A percentile compares a stretch with the other conserved stretches of the same genome.
Evolutionary conservation across 176 grass and related monocot genomes (phyloP).

Genomic region (Dactylis glomerata): DNA sequence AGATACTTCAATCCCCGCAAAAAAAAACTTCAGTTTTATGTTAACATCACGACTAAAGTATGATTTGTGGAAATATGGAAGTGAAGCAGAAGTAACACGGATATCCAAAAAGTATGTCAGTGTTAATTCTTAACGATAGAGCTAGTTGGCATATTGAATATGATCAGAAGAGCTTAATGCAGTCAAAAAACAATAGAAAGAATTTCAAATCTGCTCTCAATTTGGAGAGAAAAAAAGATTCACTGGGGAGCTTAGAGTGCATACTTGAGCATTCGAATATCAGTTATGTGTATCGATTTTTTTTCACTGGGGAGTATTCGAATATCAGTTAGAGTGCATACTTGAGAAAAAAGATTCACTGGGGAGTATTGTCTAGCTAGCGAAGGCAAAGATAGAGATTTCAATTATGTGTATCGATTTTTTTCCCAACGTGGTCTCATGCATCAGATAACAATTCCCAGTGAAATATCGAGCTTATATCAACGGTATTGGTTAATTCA

Average conservation of each 20-base stretch:
- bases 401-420: not conserved
- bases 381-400: not conserved
- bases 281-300: too few relatives aligned
- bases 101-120: not conserved
- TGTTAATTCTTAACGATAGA: not conserved
- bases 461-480: slow-evolving; percentile 5
- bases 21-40: slow-evolving; percentile 1
- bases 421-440: not conserved
- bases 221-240: not conserved
- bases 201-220: slow-evolving; percentile 1
- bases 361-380: slow-evolving; percentile 16
- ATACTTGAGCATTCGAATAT: not conserved
- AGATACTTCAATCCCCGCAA: not conserved
- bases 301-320: too few relatives aligned
- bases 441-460: not conserved
- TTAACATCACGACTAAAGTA: slow-evolving; percentile 2
- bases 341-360: too few relatives aligned
- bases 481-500: not conserved
- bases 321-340: too few relatives aligned
- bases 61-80: not conserved
- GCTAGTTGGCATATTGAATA: not conserved
- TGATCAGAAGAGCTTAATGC: slow-evolving; percentile 6
- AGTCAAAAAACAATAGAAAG: not conserved
- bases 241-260: not conserved
- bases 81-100: not conserved